Evolutionary conservation across 371 early-diverging fungal species (phyloP), one percentile per base, ranked within the genome.

Genomic region (Mucor plumbeus): DNA sequence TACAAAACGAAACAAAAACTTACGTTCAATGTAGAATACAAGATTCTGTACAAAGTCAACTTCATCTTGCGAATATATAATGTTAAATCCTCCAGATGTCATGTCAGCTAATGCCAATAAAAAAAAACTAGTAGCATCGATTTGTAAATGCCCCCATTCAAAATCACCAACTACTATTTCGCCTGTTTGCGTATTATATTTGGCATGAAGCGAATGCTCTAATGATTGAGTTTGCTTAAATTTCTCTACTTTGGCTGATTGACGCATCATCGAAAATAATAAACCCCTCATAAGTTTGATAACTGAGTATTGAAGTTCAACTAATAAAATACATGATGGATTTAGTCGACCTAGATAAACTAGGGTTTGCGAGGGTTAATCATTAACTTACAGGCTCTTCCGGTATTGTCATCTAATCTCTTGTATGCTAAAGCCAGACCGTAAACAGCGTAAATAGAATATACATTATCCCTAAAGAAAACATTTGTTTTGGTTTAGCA

Each of bases 41-140:
- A 96, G 75, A 69, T 96, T 96, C 70, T 96, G 96, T 34, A 96
- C 75, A 78, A 96, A 96, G 59, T 94, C 88, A 7, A 96, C 96
- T 72, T 96, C 96, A 69, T 96, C 96, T 61, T 88, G 83, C 2
- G 94, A 94, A 65, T 85, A 94, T 39, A 96, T 84, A 63, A 96
- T 90, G 17, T 85, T 81, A 33, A 92, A 72, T 9, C 95, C 95
- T 53, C 88, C 81, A 0, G 94, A 89, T 0, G 94, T 95, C 94
- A 95, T 94, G 64, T 95, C 92, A 4, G 95, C 94, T 17, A 95
- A 77, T 33, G 84, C 85, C 14, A 95, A 75, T 33, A 96, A 65
- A 75, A 92, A 96, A 59, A 96, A 77, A 68, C 91, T 90, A 11
- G 94, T 94, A 31, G 95, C 94, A 76, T 95, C 95, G 69, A 95